A percentile compares a stretch with the other conserved stretches of the same genome.
Evolutionary conservation across 371 early-diverging fungal genomes (phyloP).

Genomic region (Phascolomyces articulosus): DNA sequence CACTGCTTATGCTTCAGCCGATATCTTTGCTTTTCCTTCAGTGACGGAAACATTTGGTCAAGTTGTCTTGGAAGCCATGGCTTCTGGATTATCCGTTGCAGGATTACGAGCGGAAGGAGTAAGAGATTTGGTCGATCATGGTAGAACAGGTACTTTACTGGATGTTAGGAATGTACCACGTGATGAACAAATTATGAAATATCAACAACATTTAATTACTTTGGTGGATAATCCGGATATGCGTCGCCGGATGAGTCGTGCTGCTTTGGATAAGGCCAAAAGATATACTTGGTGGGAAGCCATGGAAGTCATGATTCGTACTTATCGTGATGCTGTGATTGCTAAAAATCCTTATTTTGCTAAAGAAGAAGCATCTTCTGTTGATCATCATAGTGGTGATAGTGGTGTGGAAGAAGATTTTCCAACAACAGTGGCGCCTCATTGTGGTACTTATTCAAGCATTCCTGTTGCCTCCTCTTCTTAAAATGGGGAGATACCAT

Average conservation of each 20-base stretch:
- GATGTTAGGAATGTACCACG: slow-evolving; percentile 20
- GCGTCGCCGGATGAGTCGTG: slow-evolving; percentile 24
- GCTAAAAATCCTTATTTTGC: not conserved
- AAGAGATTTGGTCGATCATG: slow-evolving; percentile 42
- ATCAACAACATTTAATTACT: slow-evolving; percentile 21
- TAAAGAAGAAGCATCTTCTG: not conserved
- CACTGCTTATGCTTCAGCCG: slow-evolving; percentile 51
- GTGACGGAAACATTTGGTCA: slow-evolving; percentile 56
- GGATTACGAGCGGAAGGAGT: slow-evolving; percentile 51
- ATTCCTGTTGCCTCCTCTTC: not conserved
- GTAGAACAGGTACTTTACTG: slow-evolving; percentile 40
- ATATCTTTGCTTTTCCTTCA: slow-evolving; percentile 53
- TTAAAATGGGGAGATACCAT: not conserved
- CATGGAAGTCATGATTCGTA: slow-evolving; percentile 44
- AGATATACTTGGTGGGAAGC: slow-evolving; percentile 51
- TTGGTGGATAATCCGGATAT: slow-evolving; percentile 21
- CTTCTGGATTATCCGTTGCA: slow-evolving; percentile 47
- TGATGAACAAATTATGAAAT: slow-evolving; percentile 23
- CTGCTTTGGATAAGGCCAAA: slow-evolving; percentile 29
- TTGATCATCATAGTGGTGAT: not conserved
- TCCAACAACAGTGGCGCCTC: not conserved
- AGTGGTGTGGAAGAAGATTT: slow-evolving; percentile 21
- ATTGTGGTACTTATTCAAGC: not conserved
- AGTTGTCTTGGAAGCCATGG: slow-evolving; percentile 52
- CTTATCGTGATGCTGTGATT: slow-evolving; percentile 32